Percentiles rank a stretch among this genome's conserved stretches.
Conservation (phyloP, 2,329 filamentous ascomycete genomes). For the Cryphonectria carpinicola region DNA sequence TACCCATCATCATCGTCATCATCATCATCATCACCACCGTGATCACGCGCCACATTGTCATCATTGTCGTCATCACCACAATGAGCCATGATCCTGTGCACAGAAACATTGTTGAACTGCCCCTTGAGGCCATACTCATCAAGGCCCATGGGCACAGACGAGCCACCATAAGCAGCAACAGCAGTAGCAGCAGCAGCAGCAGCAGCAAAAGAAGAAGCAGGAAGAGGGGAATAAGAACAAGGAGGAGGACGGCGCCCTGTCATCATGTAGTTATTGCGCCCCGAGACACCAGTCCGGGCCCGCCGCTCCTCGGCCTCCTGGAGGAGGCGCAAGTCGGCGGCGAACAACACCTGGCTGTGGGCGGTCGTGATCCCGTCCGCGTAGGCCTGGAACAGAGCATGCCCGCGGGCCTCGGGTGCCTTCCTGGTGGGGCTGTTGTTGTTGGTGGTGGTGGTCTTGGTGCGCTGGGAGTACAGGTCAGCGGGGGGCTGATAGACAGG, state of each 20-base stretch:
- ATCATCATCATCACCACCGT: not conserved
- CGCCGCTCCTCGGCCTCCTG: slow-evolving; percentile 1
- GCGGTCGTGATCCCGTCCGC: not conserved
- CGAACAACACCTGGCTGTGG: not conserved
- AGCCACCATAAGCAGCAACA: not conserved
- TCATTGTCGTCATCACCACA: not conserved
- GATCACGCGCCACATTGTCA: not conserved
- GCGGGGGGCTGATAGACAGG: not conserved
- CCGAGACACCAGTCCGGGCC: not conserved
- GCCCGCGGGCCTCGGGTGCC: not conserved
- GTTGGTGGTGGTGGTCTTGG: not conserved
- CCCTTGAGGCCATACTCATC: too few species aligned
- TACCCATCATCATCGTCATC: not conserved
- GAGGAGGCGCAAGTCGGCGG: not conserved
- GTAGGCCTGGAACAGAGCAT: not conserved
- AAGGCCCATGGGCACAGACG: too few species aligned
- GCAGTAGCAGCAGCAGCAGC: too few species aligned
- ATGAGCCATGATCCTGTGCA: too few species aligned
- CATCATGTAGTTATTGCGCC: not conserved
- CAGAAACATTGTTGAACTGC: too few species aligned
- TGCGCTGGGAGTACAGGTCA: slow-evolving; percentile 1
- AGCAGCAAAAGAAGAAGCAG: too few species aligned
- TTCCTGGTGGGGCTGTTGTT: not conserved
- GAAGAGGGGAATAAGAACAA: too few species aligned
- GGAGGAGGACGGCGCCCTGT: too few species aligned